phyloP scores from a whole-genome alignment of 140 eudicot genomes.

The Anethum foeniculum region DNA sequence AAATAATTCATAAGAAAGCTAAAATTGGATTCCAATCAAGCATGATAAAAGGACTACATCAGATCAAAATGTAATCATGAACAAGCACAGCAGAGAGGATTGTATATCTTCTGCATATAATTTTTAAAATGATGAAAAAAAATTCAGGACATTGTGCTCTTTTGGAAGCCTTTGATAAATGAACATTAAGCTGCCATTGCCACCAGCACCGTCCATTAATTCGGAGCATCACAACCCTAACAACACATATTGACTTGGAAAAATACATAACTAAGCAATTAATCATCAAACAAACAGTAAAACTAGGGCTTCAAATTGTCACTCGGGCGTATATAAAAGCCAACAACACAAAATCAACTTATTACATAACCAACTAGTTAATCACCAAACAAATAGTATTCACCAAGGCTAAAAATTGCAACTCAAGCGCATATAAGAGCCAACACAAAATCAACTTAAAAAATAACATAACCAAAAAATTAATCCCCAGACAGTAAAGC shows the following conservation, averaged over 20 bases:
- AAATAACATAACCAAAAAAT: background rate
- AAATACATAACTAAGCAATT: background rate
- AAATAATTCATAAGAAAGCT: background rate
- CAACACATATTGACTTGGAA: background rate
- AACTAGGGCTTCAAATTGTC: background rate
- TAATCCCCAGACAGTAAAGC: background rate
- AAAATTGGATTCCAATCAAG: background rate
- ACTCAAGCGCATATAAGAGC: background rate
- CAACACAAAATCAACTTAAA: background rate
- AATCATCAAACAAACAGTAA: background rate
- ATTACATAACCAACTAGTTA: background rate
- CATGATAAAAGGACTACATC: background rate
- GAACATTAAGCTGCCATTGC: constrained; percentile 23
- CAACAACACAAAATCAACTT: constrained; percentile 11
- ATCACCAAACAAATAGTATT: background rate
- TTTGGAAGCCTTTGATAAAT: background rate
- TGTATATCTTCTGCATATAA: background rate
- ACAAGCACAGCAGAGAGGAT: background rate
- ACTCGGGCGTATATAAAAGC: constrained; percentile 9
- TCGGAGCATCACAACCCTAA: constrained; percentile 85
- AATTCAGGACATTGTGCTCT: background rate
- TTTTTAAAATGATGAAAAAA: background rate
- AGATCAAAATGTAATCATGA: background rate
- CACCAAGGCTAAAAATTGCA: background rate
- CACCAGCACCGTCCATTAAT: constrained; percentile 47